Evolutionary conservation across 2,329 filamentous ascomycete species (phyloP).

Genomic region (Penicillium sp.): DNA sequence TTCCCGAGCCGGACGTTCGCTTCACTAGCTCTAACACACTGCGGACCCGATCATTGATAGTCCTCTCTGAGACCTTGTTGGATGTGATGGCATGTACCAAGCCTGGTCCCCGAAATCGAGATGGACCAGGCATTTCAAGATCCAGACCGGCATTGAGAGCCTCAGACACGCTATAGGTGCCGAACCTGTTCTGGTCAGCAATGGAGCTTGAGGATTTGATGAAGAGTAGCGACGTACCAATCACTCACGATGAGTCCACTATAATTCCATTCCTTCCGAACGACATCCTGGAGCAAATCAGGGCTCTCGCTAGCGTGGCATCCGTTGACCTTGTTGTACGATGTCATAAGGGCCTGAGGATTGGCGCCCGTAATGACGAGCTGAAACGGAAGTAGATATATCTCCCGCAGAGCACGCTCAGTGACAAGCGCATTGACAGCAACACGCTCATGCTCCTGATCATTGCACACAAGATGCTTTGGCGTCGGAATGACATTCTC

Average conservation of each 20-base stretch:
- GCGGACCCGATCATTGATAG: constrained; percentile 59
- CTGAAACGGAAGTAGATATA: constrained; percentile 67
- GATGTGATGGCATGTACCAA: constrained; percentile 48
- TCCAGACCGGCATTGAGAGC: constrained; percentile 47
- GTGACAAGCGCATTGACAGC: constrained; percentile 45
- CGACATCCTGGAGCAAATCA: constrained; percentile 42
- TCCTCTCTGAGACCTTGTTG: constrained; percentile 57
- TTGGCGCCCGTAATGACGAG: constrained; percentile 60
- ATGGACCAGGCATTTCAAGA: constrained; percentile 50
- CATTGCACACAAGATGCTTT: constrained; percentile 63
- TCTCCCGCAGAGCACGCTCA: constrained; percentile 62
- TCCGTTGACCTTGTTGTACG: constrained; percentile 62
- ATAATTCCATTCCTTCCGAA: constrained; percentile 49
- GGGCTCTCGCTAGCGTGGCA: constrained; percentile 46
- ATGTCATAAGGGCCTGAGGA: constrained; percentile 60
- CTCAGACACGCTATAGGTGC: constrained; percentile 45
- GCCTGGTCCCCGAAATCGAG: constrained; percentile 39
- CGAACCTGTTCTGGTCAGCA: constrained; percentile 33
- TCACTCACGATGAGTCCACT: constrained; percentile 51
- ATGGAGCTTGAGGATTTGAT: too few species aligned
- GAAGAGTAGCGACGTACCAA: constrained; percentile 33
- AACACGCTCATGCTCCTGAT: constrained; percentile 48
- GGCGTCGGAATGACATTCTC: constrained; percentile 74
- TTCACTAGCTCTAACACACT: constrained; percentile 62
- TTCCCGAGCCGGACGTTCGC: constrained; percentile 55